These are phyloP conservation scores for Pseudozyma thailandica DNA, from an alignment of 1,284 basidiomycete species.

Conservation along the genomic window DNA sequence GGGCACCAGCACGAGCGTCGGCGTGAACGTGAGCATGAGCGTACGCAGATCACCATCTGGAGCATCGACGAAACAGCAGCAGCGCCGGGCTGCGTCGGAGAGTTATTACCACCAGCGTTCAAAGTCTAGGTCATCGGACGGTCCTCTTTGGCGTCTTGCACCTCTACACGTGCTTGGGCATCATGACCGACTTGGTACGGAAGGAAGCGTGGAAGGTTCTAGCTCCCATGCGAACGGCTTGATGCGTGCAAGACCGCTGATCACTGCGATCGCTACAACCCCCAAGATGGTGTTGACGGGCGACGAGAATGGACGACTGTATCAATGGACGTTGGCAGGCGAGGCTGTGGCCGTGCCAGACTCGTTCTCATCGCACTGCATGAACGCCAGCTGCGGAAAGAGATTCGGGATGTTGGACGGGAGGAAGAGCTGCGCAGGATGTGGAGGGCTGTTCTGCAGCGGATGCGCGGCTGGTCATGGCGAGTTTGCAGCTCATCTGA, in stretches of 20 bases:
- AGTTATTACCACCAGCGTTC: conserved; percentile 4
- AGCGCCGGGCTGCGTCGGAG: conserved; percentile 19
- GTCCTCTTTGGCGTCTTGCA: conserved; percentile 38
- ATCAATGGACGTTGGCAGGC: conserved; percentile 61
- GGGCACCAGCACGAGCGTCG: neutral
- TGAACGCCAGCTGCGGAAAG: conserved; percentile 43
- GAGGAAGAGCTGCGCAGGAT: conserved; percentile 46
- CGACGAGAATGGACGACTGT: conserved; percentile 58
- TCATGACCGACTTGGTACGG: conserved; percentile 34
- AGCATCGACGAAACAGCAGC: neutral
- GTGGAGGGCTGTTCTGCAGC: conserved; percentile 57
- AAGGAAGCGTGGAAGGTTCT: neutral
- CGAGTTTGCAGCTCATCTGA: conserved; percentile 19
- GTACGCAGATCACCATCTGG: conserved; percentile 9
- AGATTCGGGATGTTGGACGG: conserved; percentile 59
- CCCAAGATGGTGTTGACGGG: conserved; percentile 53
- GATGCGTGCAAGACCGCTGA: conserved; percentile 19
- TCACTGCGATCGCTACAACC: conserved; percentile 36
- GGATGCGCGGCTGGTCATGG: conserved; percentile 39
- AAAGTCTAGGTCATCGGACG: neutral
- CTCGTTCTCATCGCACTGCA: conserved; percentile 41
- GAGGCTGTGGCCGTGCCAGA: conserved; percentile 55
- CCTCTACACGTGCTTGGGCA: conserved; percentile 55
- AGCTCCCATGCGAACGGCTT: neutral
- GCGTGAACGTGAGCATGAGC: neutral